Percentiles rank a stretch among this genome's conserved stretches.
phyloP scores from a whole-genome alignment of 495 filamentous ascomycete genomes.

The Chaetomium fimeti region DNA sequence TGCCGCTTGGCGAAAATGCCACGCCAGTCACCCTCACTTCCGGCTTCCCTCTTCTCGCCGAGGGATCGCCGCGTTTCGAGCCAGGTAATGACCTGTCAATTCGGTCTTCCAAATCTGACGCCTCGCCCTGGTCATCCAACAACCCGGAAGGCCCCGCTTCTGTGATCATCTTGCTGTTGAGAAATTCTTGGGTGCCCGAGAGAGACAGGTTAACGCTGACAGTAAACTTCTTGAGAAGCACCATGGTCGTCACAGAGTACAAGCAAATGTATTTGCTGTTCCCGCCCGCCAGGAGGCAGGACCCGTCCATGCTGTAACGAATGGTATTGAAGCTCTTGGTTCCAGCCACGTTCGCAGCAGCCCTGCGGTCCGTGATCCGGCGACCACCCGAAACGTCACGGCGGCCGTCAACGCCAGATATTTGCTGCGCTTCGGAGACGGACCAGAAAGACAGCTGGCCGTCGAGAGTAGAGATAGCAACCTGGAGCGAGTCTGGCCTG shows the following conservation, averaged over 20 bases:
- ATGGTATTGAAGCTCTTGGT: constrained; percentile 88
- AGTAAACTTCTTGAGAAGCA: constrained; percentile 89
- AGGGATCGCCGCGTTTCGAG: constrained; percentile 76
- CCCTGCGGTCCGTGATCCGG: constrained; percentile 78
- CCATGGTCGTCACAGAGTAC: constrained; percentile 85
- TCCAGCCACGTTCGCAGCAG: constrained; percentile 83
- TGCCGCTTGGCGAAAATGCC: constrained; percentile 82
- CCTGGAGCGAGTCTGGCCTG: constrained; percentile 83
- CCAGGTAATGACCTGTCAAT: constrained; percentile 85
- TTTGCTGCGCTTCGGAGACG: constrained; percentile 78
- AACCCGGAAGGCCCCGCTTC: constrained; percentile 83
- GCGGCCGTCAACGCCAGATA: constrained; percentile 77
- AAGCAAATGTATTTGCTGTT: constrained; percentile 98
- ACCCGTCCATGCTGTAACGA: constrained; percentile 86
- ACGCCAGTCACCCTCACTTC: constrained; percentile 85
- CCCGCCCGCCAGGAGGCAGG: constrained; percentile 82
- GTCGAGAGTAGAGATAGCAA: constrained; percentile 89
- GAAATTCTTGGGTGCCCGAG: constrained; percentile 92
- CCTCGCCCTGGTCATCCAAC: constrained; percentile 82
- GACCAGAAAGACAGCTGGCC: constrained; percentile 96
- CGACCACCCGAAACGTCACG: constrained; percentile 92
- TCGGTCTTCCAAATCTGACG: constrained; percentile 82
- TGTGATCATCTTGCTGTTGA: constrained; percentile 86
- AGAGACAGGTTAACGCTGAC: constrained; percentile 91
- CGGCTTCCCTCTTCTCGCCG: constrained; percentile 67